These are phyloP conservation scores for Aspergillus avenaceus DNA, from an alignment of 495 filamentous ascomycete species.

Conservation along the genomic window DNA sequence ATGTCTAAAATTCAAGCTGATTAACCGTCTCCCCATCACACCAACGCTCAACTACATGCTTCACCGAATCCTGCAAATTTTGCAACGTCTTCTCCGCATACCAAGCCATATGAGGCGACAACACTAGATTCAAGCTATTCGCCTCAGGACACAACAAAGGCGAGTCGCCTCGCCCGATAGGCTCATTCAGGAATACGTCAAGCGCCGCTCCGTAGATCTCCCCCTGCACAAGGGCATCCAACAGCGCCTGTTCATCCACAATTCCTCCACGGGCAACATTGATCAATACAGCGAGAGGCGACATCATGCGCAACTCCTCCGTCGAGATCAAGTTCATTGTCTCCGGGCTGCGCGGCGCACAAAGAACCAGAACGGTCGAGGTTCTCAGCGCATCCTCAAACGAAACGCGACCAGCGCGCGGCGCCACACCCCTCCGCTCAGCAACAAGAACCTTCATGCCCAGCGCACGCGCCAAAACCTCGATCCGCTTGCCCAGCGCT, in stretches of 20 bases:
- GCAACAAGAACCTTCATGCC: constrained; percentile 52
- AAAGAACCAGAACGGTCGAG: constrained; percentile 43
- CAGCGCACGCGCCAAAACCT: constrained; percentile 25
- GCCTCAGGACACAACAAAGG: constrained; percentile 15
- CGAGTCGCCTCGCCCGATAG: constrained; percentile 28
- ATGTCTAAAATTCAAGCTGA: background rate
- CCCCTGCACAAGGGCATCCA: constrained; percentile 38
- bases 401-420: constrained; percentile 29
- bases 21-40: constrained; percentile 12
- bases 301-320: constrained; percentile 48
- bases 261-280: constrained; percentile 57
- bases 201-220: constrained; percentile 48
- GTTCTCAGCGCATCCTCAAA: constrained; percentile 41
- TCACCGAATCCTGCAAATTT: constrained; percentile 26
- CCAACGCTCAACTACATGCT: constrained; percentile 22
- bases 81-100: constrained; percentile 29
- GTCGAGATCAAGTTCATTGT: constrained; percentile 43
- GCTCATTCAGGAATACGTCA: constrained; percentile 53
- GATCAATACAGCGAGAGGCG: constrained; percentile 41
- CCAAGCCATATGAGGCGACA: constrained; percentile 41
- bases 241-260: constrained; percentile 49
- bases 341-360: constrained; percentile 36
- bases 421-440: constrained; percentile 37
- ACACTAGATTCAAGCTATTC: constrained; percentile 29
- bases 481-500: constrained; percentile 40